Conservation (phyloP, 495 filamentous ascomycete species). For the Daldinia bambusicola region DNA sequence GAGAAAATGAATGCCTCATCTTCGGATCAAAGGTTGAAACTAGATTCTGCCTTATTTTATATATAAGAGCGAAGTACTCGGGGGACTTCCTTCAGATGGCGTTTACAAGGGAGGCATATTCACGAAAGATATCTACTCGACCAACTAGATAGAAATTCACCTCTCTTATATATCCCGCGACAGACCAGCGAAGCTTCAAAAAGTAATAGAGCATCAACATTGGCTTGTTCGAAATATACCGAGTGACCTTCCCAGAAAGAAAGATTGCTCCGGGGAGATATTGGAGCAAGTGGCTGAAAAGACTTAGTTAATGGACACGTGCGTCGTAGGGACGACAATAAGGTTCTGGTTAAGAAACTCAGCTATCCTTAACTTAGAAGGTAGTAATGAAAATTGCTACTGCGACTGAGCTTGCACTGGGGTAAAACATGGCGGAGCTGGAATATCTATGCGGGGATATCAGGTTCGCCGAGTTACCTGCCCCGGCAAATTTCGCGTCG, state of each 20-base stretch:
- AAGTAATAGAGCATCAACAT: constrained; percentile 4
- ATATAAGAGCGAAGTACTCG: not conserved
- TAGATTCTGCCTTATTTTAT: not conserved
- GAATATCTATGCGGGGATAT: not conserved
- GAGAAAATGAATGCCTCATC: constrained; percentile 39
- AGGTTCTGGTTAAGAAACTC: not conserved
- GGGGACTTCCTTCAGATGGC: not conserved
- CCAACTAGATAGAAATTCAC: not conserved
- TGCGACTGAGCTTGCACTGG: not conserved
- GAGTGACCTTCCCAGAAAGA: constrained; percentile 40
- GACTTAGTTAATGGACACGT: constrained; percentile 24
- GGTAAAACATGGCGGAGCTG: constrained; percentile 3
- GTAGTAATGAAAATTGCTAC: constrained; percentile 14
- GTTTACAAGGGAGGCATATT: not conserved
- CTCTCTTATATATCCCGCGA: constrained; percentile 5
- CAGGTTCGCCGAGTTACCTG: not conserved
- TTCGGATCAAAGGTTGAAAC: not conserved
- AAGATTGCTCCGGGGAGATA: constrained; percentile 14
- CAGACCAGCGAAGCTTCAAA: not conserved
- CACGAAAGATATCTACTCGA: not conserved
- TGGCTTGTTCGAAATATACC: constrained; percentile 17
- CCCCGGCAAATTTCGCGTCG: not conserved
- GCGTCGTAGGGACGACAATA: constrained; percentile 23
- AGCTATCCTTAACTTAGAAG: constrained; percentile 35
- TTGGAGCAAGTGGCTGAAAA: constrained; percentile 5